Evolutionary conservation across 768 basidiomycete species (phyloP).

Genomic region (Crepidotus variabilis): DNA sequence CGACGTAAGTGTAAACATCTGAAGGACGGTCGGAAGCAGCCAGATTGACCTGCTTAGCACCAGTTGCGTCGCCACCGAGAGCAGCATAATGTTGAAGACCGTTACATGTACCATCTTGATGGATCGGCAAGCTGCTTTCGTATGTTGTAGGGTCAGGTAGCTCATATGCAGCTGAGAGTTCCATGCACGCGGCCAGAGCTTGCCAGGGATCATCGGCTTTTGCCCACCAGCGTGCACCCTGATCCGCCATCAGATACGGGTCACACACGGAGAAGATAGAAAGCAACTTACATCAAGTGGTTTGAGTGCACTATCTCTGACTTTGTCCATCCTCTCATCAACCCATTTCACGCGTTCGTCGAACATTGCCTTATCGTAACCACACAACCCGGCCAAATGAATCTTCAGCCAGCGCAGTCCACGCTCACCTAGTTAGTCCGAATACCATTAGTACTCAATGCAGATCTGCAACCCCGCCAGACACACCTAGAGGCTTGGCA

Average conservation of each 20-base stretch:
- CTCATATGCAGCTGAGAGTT: slow-evolving; percentile 77
- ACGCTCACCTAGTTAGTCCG: slow-evolving; percentile 44
- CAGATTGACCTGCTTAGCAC: slow-evolving; percentile 92
- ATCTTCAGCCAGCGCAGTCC: slow-evolving; percentile 96
- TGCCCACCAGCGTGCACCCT: slow-evolving; percentile 87
- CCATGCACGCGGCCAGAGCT: slow-evolving; percentile 89
- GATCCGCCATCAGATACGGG: not conserved
- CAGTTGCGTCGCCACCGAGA: slow-evolving; percentile 85
- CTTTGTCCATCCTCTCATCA: slow-evolving; percentile 64
- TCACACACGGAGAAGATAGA: not conserved
- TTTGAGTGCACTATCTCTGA: slow-evolving; percentile 78
- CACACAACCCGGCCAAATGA: slow-evolving; percentile 89
- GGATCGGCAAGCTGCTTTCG: slow-evolving; percentile 77
- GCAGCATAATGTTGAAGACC: slow-evolving; percentile 99
- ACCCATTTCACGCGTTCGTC: slow-evolving; percentile 87
- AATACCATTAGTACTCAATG: not conserved
- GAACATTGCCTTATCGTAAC: slow-evolving; percentile 93
- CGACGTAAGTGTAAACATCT: slow-evolving; percentile 94
- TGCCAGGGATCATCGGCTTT: slow-evolving; percentile 97
- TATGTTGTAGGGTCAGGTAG: slow-evolving; percentile 62
- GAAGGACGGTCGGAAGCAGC: slow-evolving; percentile 80
- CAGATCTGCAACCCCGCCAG: not conserved
- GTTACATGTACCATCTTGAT: slow-evolving; percentile 98
- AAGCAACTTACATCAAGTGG: slow-evolving; percentile 62
- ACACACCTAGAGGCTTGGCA: slow-evolving; percentile 51